These are phyloP conservation scores for Trichothecium sympodiale DNA, from an alignment of 2,329 filamentous ascomycete genomes.

Conservation along the genomic window DNA sequence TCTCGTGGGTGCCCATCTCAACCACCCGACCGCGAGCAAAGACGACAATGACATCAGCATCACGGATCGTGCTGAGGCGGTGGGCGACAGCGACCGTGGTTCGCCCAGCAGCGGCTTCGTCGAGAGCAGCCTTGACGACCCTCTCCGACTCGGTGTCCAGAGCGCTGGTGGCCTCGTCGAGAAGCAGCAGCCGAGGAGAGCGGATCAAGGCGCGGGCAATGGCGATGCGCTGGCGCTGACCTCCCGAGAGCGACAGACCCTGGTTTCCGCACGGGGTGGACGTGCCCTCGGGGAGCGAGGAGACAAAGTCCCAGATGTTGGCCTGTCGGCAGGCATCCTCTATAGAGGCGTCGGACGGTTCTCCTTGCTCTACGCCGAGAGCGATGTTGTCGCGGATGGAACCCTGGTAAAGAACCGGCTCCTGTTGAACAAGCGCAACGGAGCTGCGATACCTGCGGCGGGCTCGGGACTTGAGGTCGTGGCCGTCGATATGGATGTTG, in stretches of 20 bases:
- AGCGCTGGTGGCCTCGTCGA: conserved; percentile 60
- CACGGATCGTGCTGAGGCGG: conserved; percentile 40
- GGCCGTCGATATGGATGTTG: conserved; percentile 14
- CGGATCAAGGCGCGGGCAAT: conserved; percentile 63
- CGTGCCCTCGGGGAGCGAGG: conserved; percentile 47
- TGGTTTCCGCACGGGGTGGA: conserved; percentile 53
- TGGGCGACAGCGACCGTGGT: conserved; percentile 58
- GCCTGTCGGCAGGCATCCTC: conserved; percentile 39
- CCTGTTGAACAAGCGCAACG: conserved; percentile 29
- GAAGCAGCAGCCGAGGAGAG: conserved; percentile 52
- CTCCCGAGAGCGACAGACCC: conserved; percentile 59
- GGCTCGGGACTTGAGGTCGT: conserved; percentile 17
- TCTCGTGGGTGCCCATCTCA: conserved; percentile 47
- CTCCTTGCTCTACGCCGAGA: conserved; percentile 27
- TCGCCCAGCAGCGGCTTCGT: conserved; percentile 26
- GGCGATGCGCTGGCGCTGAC: conserved; percentile 61
- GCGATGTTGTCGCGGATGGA: conserved; percentile 46
- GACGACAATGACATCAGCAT: conserved; percentile 53
- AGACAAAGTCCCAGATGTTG: conserved; percentile 45
- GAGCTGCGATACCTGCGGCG: conserved; percentile 17
- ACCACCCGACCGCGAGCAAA: conserved; percentile 36
- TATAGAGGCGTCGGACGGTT: conserved; percentile 23
- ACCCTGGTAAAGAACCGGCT: conserved; percentile 32
- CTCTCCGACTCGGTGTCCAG: conserved; percentile 57
- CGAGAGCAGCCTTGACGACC: conserved; percentile 52